Base-by-base conservation (phyloP, 768 basidiomycete genomes). In the Pulveroboletus sp. region DNA sequence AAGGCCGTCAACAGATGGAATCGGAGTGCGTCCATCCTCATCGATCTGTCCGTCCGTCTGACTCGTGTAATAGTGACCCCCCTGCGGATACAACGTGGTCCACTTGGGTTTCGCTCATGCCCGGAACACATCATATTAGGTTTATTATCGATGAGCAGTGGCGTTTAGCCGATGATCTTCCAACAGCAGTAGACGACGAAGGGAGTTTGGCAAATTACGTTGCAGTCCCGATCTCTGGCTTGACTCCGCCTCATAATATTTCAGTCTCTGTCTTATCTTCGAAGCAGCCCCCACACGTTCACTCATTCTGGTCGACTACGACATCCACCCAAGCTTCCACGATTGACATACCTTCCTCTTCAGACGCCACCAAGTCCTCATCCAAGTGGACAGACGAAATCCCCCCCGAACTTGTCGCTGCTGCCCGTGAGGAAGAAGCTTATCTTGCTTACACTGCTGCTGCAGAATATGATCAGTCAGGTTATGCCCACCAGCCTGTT, bases 171-270 rank as follows among this genome's bases (percentile, higher is more conserved):
- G 78, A 85, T 55, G 82, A 89, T 55, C 76, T 85, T n/a, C 87
- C 89, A 6, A 85, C 87, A 22, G 92, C 92, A 1, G 92, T 94
- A 40, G 92, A 93, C 63, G 93, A 97, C 64, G 89, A 93, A 60
- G 95, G 95, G 27, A 87, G 86, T 23, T 76, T 98, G 38, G 91
- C 95, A 45, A 98, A 98, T 71, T 97, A 95, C 64, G 84, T 98
- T 50, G 83, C 86, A 37, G 62, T 71, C 43, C 56, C 67, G 2
- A 64, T 68, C 30, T 70, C 67, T 47, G 67, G 62, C 19, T 42
- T 65, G 20, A 65, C 69, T 6, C 70, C 67, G 0, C 66, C 67
- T 39, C 62, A 58, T 13, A 54, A 64, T 16, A 68, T 68, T 13
- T 68, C 68, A 29, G 64, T 63, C 12, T 65, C 73, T n/a, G 69